Evolutionary conservation across 805 yeast species (phyloP), one percentile per base, ranked within the genome.

Genomic region (Schwanniomyces polymorphus): DNA sequence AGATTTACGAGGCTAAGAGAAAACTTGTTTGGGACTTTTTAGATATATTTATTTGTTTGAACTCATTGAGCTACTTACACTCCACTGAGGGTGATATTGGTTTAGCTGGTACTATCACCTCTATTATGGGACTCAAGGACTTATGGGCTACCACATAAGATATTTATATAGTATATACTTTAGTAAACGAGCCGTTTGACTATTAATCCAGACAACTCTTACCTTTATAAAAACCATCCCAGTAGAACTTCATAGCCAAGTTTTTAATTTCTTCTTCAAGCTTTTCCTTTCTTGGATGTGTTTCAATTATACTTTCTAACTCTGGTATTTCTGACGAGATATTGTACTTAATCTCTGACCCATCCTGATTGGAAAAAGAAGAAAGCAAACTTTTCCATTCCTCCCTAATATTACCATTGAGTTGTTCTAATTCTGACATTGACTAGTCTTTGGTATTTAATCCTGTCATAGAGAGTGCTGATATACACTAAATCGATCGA

Each of bases 21-120:
- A 88, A 83, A 68, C 69, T 89, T 50, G 66, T 85, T 26, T 88
- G 92, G 88, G 92, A 90, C 63, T 63, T 78, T 9, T 76, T 86
- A 51, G 97, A 91, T 68, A 62, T 80, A 52, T 75, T 86, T 52
- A 85, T 91, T 58, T 96, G 94, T 10, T 70, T 85, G 61, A 83
- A 86, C 65, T 80, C 83, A 45, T 78, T 88, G 65, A 75, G 79
- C 47, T 69, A 74, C 67, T 70, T 86, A 56, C 74, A 75, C 55
- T 72, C 82, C 57, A 81, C 83, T 62, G 97, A 91, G 57, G 94
- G 95, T 42, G 76, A 84, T 37, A 80, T 90, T 43, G 97, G 96
- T 31, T 69, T 84, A 48, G 90, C 94, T 33, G 98, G 98, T 62
- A 78, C 86, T 23, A 69, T 88, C 49, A 90, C 97, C 27, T 86